A percentile compares a stretch with the other conserved stretches of the same genome.
Conservation (phyloP, 169 alveolate genomes). For the Plasmodium vivax region DNA sequence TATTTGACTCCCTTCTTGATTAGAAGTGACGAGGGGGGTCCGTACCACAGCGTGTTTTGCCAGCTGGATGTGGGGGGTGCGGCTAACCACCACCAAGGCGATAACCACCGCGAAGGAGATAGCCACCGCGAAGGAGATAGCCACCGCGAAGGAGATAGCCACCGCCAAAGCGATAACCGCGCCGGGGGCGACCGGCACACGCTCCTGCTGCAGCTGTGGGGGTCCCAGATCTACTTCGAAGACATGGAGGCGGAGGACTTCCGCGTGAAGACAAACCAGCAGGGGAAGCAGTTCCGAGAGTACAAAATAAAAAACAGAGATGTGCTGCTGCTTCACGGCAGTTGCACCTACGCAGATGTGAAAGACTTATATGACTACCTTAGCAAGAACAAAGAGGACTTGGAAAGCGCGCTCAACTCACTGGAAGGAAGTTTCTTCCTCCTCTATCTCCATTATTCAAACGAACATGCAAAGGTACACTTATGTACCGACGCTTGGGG, state of each 20-base stretch:
- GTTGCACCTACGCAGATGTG: not conserved
- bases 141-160: too few species aligned
- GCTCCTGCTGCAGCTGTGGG: slow-evolving; percentile 15
- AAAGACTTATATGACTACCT: slow-evolving; percentile 19
- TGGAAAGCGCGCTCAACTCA: not conserved
- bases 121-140: too few species aligned
- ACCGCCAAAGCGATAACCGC: too few species aligned
- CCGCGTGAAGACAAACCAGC: not conserved
- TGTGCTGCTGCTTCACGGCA: slow-evolving; percentile 21
- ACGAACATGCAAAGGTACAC: not conserved
- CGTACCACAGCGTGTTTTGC: slow-evolving; percentile 2
- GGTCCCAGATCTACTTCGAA: slow-evolving; percentile 41
- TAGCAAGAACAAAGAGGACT: not conserved
- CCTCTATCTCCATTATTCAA: slow-evolving; percentile 13
- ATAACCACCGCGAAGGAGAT: too few species aligned
- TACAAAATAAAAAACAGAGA: slow-evolving; percentile 22
- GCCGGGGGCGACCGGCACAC: not conserved
- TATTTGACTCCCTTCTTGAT: slow-evolving; percentile 33
- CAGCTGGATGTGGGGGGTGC: not conserved
- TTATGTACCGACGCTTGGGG: slow-evolving; percentile 57
- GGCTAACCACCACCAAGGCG: not conserved
- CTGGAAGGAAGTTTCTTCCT: slow-evolving; percentile 64
- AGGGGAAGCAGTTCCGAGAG: not conserved
- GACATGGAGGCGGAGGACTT: not conserved
- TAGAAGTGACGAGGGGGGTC: not conserved